Conservation (phyloP, 768 basidiomycete genomes). For the Hysterangium stoloniferum region DNA sequence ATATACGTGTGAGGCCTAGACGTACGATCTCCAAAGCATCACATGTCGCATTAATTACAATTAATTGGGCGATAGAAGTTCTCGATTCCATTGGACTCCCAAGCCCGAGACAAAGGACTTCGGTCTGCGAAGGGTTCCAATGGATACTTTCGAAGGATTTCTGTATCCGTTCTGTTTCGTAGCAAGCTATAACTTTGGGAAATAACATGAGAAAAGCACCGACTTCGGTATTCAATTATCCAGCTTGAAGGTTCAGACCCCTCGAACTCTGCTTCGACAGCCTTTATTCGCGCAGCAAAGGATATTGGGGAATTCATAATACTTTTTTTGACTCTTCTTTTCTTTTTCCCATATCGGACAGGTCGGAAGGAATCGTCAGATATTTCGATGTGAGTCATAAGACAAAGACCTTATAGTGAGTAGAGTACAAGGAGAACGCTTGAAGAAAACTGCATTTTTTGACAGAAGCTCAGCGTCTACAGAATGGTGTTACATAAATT, state of each 20-base stretch:
- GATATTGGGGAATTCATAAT: conserved; percentile 25
- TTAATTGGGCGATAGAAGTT: conserved; percentile 61
- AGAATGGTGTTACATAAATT: too few relatives aligned
- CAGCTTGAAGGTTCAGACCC: conserved; percentile 47
- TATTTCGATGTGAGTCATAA: too few relatives aligned
- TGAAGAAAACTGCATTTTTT: too few relatives aligned
- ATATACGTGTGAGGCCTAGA: conserved; percentile 18
- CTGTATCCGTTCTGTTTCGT: conserved; percentile 30
- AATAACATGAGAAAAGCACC: conserved; percentile 22
- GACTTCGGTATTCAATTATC: conserved; percentile 50
- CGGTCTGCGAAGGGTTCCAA: conserved; percentile 18
- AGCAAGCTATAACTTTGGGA: conserved; percentile 5
- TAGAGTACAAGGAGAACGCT: too few relatives aligned
- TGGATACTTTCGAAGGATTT: conserved; percentile 24
- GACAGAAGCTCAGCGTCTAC: too few relatives aligned
- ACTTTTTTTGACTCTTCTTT: background rate
- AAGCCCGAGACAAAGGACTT: conserved; percentile 61
- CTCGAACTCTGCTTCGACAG: conserved; percentile 38
- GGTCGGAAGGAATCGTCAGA: too few relatives aligned
- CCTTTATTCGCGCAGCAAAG: conserved; percentile 32
- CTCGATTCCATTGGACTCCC: conserved; percentile 61
- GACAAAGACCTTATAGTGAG: too few relatives aligned
- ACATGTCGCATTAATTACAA: conserved; percentile 51
- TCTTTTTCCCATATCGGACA: background rate
- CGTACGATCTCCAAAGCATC: conserved; percentile 52